Evolutionary conservation across 192 early-diverging fungal genomes (phyloP).

Genomic region (Physocladia obscura): DNA sequence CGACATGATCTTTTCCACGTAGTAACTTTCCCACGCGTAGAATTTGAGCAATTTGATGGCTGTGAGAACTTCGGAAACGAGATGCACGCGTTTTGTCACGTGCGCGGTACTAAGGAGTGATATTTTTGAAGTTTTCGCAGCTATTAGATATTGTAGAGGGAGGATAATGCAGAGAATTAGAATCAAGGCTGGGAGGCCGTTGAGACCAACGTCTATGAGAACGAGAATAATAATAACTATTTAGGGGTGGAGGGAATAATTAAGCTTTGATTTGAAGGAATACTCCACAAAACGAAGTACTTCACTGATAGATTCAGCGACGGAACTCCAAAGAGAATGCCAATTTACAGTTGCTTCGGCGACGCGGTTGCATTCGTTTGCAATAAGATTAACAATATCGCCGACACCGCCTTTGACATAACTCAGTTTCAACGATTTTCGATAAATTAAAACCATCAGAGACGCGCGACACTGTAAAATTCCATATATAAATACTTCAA

Average conservation of each 20-base stretch:
- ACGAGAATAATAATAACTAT: conserved; percentile 54
- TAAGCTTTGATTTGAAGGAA: not conserved
- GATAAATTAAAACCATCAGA: conserved; percentile 73
- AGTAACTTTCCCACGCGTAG: conserved; percentile 72
- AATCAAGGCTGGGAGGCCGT: conserved; percentile 44
- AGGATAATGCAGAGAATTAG: conserved; percentile 49
- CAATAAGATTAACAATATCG: conserved; percentile 70
- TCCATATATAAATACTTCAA: not conserved
- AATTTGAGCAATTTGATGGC: conserved; percentile 80
- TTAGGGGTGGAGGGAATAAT: not conserved
- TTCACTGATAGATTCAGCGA: conserved; percentile 51
- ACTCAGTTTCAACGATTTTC: conserved; percentile 65
- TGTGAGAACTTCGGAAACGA: conserved; percentile 72
- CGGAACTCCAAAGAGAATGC: conserved; percentile 74
- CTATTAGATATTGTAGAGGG: conserved; percentile 65
- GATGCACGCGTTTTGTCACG: conserved; percentile 70
- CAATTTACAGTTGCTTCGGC: conserved; percentile 70
- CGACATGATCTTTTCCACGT: conserved; percentile 50
- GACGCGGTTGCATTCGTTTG: conserved; percentile 70
- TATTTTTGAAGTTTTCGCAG: conserved; percentile 46
- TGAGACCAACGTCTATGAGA: conserved; percentile 49
- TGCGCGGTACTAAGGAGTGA: conserved; percentile 52
- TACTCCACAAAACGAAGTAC: not conserved
- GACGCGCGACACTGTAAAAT: conserved; percentile 65
- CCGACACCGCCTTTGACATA: conserved; percentile 66